Percentiles rank a stretch among this genome's conserved stretches.
Evolutionary conservation across 225 moss, liverwort and hornwort species (phyloP).

Genomic region (Physcomitrellopsis africana): DNA sequence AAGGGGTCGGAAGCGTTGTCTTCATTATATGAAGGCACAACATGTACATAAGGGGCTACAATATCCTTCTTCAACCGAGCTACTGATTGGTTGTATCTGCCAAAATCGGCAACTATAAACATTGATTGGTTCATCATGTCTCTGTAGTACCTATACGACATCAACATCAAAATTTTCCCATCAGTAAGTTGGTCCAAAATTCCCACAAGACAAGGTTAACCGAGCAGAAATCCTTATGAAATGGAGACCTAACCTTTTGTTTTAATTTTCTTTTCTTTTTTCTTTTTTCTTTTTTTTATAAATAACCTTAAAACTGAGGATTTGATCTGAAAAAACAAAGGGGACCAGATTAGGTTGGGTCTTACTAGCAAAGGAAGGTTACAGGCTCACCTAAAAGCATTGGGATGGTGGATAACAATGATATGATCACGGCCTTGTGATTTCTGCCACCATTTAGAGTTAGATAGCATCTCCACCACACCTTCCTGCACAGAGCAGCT

Average conservation of each 20-base stretch:
- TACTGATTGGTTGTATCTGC: conserved; percentile 51
- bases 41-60: conserved; percentile 84
- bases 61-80: conserved; percentile 78
- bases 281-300: no score
- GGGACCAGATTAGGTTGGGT: neutral
- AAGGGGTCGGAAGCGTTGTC: conserved; percentile 63
- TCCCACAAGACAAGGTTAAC: neutral
- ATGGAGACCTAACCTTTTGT: neutral
- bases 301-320: conserved; percentile 5
- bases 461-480: conserved; percentile 36
- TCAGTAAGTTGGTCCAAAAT: conserved; percentile 2
- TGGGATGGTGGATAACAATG: conserved; percentile 77
- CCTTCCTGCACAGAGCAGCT: conserved; percentile 49
- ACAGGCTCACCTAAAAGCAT: conserved; percentile 64
- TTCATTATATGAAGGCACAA: conserved; percentile 58
- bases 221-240: neutral
- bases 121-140: conserved; percentile 72
- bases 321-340: conserved; percentile 1
- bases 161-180: neutral
- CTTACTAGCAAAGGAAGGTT: neutral
- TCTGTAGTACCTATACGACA: conserved; percentile 33
- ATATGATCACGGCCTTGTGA: conserved; percentile 85
- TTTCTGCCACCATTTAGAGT: conserved; percentile 76
- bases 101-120: conserved; percentile 84
- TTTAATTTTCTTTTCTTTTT: no score